Evolutionary conservation across 2,329 filamentous ascomycete genomes (phyloP), one percentile per base, ranked within the genome.

Genomic region (Botrytis fabae): DNA sequence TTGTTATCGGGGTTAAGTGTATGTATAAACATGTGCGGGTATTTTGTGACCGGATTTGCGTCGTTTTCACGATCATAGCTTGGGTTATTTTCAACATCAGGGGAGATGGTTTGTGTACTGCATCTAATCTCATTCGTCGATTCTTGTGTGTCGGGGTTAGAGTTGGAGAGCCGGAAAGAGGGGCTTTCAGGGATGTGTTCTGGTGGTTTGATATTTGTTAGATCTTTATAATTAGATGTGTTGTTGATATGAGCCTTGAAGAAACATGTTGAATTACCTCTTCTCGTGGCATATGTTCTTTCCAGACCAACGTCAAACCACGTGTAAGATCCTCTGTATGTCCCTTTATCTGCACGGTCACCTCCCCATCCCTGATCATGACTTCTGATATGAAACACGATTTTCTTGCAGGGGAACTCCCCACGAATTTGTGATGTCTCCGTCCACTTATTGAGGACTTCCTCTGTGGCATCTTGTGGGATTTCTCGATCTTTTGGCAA

Each of bases 231-330:
- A 48, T 8, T 28, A n/a, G 22, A n/a, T 18, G 4, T 57, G 16
- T 35, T 18, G 4, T 40, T n/a, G 46, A 9, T 46, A 8, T 10
- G 8, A 48, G n/a, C 59, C 64, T 59, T 46, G 63, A 40, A 48
- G 42, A 25, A 40, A 48, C 32, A 48, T 38, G 25, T 25, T 28
- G 9, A 69, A 69, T 61, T 73, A 71, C 80, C 77, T 48, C 77
- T 74, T 72, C 66, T 65, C 0, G 77, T 79, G 25, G 82, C 82
- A 62, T 86, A 85, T 65, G 88, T 86, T 5, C 84, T 84, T 80
- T 91, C 89, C 25, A 90, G 78, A 0, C 89, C 89, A 25, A 85
- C 88, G 72, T 91, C 89, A 73, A 91, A 90, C 89, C 89, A 92
- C 0, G 89, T 89, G 81, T 82, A 89, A 0, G 89, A 88, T 3